Percentiles rank a stretch among this genome's conserved stretches.
Evolutionary conservation across 306 rosid species (phyloP).

Genomic region (Cajanus cajan): DNA sequence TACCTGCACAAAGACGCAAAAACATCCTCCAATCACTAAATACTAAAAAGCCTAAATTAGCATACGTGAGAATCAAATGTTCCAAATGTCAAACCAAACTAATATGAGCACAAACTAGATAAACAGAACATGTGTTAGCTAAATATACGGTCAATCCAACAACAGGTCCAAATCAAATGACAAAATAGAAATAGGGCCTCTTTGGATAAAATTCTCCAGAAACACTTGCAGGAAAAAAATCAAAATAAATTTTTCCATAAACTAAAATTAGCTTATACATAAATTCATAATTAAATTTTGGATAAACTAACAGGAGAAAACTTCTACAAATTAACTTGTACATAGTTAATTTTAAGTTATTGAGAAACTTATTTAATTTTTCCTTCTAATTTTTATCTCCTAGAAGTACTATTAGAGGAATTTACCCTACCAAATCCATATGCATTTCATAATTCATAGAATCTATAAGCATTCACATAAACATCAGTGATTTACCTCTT

Average conservation of each 20-base stretch:
- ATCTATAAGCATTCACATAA: background rate
- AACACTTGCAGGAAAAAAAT: too few species aligned
- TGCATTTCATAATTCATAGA: background rate
- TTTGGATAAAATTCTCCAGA: too few species aligned
- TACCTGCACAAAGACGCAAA: constrained; percentile 27
- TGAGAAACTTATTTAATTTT: too few species aligned
- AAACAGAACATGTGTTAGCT: background rate
- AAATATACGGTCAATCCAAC: background rate
- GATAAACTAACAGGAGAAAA: too few species aligned
- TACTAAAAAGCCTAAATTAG: background rate
- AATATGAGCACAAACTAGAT: background rate
- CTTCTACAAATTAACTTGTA: too few species aligned
- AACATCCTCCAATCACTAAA: background rate
- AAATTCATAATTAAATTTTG: too few species aligned
- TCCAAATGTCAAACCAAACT: background rate
- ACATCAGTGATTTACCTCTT: constrained; percentile 49
- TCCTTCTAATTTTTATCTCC: too few species aligned
- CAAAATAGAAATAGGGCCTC: background rate
- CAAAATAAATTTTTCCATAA: too few species aligned
- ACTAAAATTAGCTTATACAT: too few species aligned
- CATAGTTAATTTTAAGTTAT: too few species aligned
- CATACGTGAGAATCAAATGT: background rate
- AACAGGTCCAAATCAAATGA: background rate
- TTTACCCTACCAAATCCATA: too few species aligned
- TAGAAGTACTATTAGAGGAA: too few species aligned